Conservation (phyloP, 192 early-diverging fungal species). For the Jimgerdemannia flammicorona region DNA sequence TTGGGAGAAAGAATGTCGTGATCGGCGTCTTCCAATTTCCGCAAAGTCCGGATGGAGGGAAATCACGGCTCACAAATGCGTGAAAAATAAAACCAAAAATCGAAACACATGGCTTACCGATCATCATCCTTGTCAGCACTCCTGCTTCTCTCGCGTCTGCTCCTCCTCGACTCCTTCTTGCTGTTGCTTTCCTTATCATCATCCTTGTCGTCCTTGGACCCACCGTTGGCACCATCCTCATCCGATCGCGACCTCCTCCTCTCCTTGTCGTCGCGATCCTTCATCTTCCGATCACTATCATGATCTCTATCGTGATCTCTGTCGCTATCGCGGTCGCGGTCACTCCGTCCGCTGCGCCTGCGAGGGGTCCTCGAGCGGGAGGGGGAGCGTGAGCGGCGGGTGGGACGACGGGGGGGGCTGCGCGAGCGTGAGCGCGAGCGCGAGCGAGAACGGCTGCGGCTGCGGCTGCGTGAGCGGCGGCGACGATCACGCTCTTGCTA, state of each 20-base stretch:
- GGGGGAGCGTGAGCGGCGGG: slow-evolving; percentile 43
- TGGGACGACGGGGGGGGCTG: slow-evolving; percentile 30
- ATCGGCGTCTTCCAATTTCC: too few relatives aligned
- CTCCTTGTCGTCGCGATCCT: neutral
- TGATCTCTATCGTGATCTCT: slow-evolving; percentile 9
- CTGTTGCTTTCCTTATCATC: neutral
- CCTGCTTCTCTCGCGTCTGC: neutral
- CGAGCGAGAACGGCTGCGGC: slow-evolving; percentile 18
- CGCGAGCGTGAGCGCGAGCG: neutral
- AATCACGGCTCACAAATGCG: too few relatives aligned
- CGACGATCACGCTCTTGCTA: slow-evolving; percentile 18
- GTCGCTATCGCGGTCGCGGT: slow-evolving; percentile 13
- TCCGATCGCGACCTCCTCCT: neutral
- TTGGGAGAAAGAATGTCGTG: too few relatives aligned
- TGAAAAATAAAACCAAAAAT: neutral
- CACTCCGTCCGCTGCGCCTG: neutral
- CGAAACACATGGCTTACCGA: neutral
- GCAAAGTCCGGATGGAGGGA: too few relatives aligned
- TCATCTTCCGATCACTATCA: slow-evolving; percentile 1
- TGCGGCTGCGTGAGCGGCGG: slow-evolving; percentile 16
- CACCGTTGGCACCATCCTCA: neutral
- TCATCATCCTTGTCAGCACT: neutral
- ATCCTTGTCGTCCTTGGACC: neutral
- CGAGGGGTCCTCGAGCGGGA: slow-evolving; percentile 31
- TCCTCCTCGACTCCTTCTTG: neutral